Conservation (phyloP, 176 grass and related monocot genomes). For the Triticum turgidum region DNA sequence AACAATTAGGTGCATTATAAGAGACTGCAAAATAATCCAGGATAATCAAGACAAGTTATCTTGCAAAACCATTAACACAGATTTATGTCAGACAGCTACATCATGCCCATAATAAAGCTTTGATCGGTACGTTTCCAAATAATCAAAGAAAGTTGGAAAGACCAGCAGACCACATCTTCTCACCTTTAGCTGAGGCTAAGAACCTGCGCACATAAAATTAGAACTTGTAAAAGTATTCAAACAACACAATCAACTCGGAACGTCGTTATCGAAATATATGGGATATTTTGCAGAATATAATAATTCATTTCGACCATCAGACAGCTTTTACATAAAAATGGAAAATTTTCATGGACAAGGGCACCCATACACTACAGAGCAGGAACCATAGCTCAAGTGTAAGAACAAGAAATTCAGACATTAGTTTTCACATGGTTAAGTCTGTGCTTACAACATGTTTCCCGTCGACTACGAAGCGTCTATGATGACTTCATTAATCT, state of each 20-base stretch:
- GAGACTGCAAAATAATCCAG: not conserved
- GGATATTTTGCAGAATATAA: not conserved
- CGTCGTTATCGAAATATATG: not conserved
- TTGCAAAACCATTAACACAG: not conserved
- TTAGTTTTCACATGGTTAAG: not conserved
- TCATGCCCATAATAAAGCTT: not conserved
- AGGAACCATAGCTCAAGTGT: not conserved
- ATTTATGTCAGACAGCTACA: not conserved
- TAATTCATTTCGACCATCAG: not conserved
- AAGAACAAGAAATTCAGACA: not conserved
- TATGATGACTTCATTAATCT: too few species aligned
- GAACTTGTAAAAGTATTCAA: not conserved
- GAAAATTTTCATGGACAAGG: not conserved
- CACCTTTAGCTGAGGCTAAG: not conserved
- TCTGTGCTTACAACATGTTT: too few species aligned
- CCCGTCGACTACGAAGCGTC: too few species aligned
- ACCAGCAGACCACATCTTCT: not conserved
- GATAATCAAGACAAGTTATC: not conserved
- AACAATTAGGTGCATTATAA: not conserved
- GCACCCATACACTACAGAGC: not conserved
- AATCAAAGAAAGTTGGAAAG: not conserved
- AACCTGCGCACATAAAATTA: not conserved
- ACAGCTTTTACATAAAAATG: not conserved
- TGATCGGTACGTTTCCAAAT: not conserved
- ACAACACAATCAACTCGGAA: not conserved